Percentiles rank a stretch among this genome's conserved stretches.
Conservation (phyloP, 495 filamentous ascomycete genomes). For the Penicillium paxilli region DNA sequence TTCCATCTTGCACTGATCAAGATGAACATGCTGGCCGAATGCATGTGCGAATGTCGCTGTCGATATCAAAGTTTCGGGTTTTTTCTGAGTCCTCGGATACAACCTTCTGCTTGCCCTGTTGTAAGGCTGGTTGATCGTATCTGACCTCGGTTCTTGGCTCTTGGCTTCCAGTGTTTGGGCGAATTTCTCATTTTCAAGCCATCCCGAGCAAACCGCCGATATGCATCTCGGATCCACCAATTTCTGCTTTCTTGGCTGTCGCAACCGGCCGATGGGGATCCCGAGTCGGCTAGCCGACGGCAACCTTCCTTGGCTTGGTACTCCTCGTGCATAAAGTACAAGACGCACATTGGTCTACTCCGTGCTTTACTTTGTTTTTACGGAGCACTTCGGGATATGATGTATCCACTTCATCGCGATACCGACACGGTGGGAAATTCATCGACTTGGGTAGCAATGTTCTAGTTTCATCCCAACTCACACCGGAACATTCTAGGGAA, state of each 20-base stretch:
- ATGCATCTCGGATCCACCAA: background rate
- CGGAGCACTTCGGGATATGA: background rate
- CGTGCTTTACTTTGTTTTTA: background rate
- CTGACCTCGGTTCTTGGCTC: background rate
- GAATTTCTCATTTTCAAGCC: background rate
- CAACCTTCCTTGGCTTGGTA: conserved; percentile 6
- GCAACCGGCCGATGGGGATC: conserved; percentile 7
- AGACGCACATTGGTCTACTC: conserved; percentile 3
- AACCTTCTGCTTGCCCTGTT: background rate
- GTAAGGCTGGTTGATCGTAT: background rate
- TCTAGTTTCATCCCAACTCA: background rate
- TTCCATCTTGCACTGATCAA: background rate
- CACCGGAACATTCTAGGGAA: background rate
- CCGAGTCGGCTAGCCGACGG: conserved; percentile 25
- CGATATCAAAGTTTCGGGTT: background rate
- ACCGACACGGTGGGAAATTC: too few relatives aligned
- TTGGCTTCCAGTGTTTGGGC: background rate
- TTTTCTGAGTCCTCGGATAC: background rate
- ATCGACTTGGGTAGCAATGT: background rate
- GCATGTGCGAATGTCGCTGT: background rate
- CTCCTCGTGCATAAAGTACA: background rate
- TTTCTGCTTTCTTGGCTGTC: conserved; percentile 1
- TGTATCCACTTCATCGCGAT: conserved; percentile 5
- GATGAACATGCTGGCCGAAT: background rate
- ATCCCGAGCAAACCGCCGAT: background rate